phyloP scores from a whole-genome alignment of 2,329 filamentous ascomycete species.

The Colletotrichum sp. region DNA sequence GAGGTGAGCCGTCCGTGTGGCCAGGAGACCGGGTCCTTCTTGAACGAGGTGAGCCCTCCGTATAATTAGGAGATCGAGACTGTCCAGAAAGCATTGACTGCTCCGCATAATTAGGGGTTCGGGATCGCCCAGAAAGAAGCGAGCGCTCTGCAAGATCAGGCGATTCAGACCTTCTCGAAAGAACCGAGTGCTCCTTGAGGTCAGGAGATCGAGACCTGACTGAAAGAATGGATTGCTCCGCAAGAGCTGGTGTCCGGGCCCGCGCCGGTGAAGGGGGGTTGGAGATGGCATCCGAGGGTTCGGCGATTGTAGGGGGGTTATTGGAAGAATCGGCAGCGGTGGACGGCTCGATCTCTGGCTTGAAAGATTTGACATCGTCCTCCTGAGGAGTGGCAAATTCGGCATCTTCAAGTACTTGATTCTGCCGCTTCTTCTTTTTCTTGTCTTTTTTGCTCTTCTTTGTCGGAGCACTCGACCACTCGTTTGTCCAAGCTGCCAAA shows the following conservation, averaged over 20 bases:
- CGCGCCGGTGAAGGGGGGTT: neutral
- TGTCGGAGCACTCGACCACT: slow-evolving; percentile 1
- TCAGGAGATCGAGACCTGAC: neutral
- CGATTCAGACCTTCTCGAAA: neutral
- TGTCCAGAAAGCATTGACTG: neutral
- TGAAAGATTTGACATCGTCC: neutral
- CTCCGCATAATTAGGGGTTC: neutral
- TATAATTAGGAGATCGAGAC: neutral
- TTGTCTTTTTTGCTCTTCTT: slow-evolving; percentile 39
- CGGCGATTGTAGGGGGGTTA: neutral
- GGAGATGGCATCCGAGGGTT: neutral
- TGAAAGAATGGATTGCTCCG: neutral
- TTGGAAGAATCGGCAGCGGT: neutral
- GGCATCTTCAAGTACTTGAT: neutral
- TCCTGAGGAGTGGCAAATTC: neutral
- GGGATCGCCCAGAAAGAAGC: neutral
- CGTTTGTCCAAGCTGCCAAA: neutral
- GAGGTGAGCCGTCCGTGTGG: neutral
- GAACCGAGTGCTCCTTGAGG: neutral
- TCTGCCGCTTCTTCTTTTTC: slow-evolving; percentile 36
- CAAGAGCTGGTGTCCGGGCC: neutral
- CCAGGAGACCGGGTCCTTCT: too few relatives aligned
- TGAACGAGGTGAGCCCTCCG: too few relatives aligned
- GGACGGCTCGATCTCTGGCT: neutral
- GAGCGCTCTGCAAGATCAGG: neutral